Conservation (phyloP, 1,284 basidiomycete genomes). For the Leccinum pachyderme region DNA sequence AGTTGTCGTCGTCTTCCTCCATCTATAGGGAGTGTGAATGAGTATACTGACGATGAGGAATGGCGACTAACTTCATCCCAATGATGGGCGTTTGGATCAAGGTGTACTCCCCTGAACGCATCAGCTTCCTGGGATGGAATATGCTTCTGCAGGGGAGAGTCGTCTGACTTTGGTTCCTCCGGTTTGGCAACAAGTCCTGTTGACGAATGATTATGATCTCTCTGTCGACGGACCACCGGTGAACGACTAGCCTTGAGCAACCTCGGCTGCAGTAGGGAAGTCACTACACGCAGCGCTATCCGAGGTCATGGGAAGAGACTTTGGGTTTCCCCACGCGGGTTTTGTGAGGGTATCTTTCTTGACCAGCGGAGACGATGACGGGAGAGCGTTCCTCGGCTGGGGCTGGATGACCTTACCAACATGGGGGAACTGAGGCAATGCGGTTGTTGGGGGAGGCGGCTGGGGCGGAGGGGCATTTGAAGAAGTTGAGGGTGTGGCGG, state of each 20-base stretch:
- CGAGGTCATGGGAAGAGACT: constrained; percentile 34
- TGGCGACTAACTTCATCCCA: constrained; percentile 85
- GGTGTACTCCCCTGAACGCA: constrained; percentile 86
- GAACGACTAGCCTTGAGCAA: constrained; percentile 64
- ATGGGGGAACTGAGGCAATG: constrained; percentile 51
- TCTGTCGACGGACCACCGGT: not conserved
- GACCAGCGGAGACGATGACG: constrained; percentile 36
- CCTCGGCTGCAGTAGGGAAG: constrained; percentile 93
- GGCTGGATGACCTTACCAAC: constrained; percentile 68
- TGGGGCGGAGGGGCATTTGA: constrained; percentile 38
- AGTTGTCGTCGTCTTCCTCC: constrained; percentile 90
- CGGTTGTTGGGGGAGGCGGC: constrained; percentile 30
- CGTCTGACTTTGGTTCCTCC: constrained; percentile 37
- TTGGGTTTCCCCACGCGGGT: constrained; percentile 65
- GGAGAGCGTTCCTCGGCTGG: constrained; percentile 47
- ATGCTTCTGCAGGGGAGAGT: constrained; percentile 41
- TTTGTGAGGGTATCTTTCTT: constrained; percentile 47
- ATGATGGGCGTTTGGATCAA: constrained; percentile 89
- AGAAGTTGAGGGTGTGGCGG: constrained; percentile 42
- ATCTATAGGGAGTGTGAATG: constrained; percentile 44
- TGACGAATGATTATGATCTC: constrained; percentile 10
- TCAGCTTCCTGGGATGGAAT: constrained; percentile 76
- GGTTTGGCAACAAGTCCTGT: constrained; percentile 21
- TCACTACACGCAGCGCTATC: constrained; percentile 52
- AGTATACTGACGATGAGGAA: not conserved